Base-by-base conservation (phyloP, 2,329 filamentous ascomycete genomes). In the Sarocladium brachiariae region DNA sequence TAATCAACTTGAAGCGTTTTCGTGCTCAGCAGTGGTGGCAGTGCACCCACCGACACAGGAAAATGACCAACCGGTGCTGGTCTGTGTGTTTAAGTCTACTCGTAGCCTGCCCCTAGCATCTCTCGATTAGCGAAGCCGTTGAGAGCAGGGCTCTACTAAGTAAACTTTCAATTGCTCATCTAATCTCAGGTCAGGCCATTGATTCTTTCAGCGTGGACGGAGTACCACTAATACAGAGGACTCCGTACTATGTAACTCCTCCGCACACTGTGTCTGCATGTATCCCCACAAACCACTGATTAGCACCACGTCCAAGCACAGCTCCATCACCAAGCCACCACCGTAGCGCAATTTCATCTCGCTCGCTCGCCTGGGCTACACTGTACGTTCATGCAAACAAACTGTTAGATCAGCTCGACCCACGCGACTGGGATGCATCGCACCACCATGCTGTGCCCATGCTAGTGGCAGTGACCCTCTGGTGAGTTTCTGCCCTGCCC, bases 281-380 rank as follows among this genome's bases (percentile, higher is more conserved):
- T n/a, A n/a, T n/a, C n/a, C n/a, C n/a, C n/a, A n/a, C n/a, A n/a
- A n/a, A n/a, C n/a, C n/a, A n/a, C n/a, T n/a, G n/a, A n/a, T n/a
- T n/a, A n/a, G n/a, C n/a, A n/a, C n/a, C 7, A 19, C 27, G 43
- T 47, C 43, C 43, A 33, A 47, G 43, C 43, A 16, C 43, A 47
- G 43, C 24, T 47, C 27, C 27, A 23, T 47, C 43, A 7, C 24
- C 24, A 47, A 33, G 43, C 43, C 43, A 19, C 43, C 43, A 30
- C 25, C 27, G 24, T 13, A 47, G 25, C 3, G 11, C n/a, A 43
- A 47, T 47, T 47, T 47, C 24, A 33, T 23, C 16, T 47, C 21
- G 39, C 27, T 30, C 27, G 27, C 27, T n/a, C n/a, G 4, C 43
- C 43, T 16, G 43, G 43, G 13, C n/a, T n/a, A n/a, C n/a, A n/a